Base-by-base conservation (phyloP, 2,329 filamentous ascomycete species). In the Orbilia blumenaviensis region DNA sequence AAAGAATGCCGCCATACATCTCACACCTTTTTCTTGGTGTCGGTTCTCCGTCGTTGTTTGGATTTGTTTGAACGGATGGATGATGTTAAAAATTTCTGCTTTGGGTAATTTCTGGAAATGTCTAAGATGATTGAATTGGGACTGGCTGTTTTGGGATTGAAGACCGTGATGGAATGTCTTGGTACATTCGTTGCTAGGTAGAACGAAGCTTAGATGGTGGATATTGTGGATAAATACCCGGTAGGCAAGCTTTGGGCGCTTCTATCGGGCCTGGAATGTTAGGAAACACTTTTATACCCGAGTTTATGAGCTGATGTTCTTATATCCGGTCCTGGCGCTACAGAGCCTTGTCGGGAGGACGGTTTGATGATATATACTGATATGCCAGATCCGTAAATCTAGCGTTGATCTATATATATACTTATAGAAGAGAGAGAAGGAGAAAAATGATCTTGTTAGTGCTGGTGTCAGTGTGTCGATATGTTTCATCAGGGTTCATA, bases 1-100 rank as follows among this genome's bases (percentile, higher is more conserved):
- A 41, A 64, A 16, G 50, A 58, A 72, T 72, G 60, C 60, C 67
- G 60, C 67, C 67, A 60, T 72, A 56, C 56, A 54, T 52, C 60
- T 67, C 16, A n/a, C 29, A 50, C 41, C 27, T 41, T 44, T 54
- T 25, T 16, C 27, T 36, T 8, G 56, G 66, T 38, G 25, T 23
- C 60, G 60, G 66, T 50, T 21, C 21, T 48, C n/a, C 18, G 46
- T 46, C 41, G 34, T 16, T 61, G 27, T 61, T n/a, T n/a, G n/a
- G n/a, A n/a, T n/a, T n/a, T n/a, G n/a, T n/a, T n/a, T n/a, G n/a
- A n/a, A n/a, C n/a, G n/a, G n/a, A n/a, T n/a, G n/a, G n/a, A 10
- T 61, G 46, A 63, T 34, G 56, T 62, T 52, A 27, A 21, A 52
- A 61, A 63, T 29, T 62, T 52, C 56, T 32, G 42, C 25, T 69